Evolutionary conservation across 140 eudicot genomes (phyloP), one percentile per base, ranked within the genome.

Genomic region (Oenanthe javanica): DNA sequence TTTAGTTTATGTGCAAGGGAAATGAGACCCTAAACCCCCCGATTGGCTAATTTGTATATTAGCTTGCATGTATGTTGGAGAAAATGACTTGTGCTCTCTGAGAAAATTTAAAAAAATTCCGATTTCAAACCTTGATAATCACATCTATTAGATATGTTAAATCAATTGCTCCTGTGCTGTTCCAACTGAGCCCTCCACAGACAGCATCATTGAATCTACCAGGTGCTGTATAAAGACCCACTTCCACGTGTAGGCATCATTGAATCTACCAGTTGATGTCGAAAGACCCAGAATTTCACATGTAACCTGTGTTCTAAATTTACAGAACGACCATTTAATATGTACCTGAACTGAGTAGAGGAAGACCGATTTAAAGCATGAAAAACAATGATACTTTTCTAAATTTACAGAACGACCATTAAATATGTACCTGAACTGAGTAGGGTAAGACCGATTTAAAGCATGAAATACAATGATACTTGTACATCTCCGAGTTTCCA

Each of bases 111-210:
- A 6, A 46, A 46, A 5, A 46, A 46, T 69, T 21, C 51, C 72
- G 5, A n/a, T 74, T 79, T 54, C 84, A 74, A 79, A 89, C 98
- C 98, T 93, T 89, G 71, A 89, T 95, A 80, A 89, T 86, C 36
- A 88, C 87, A 87, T 91, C 93, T 80, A 93, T 86, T 4, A 97
- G 97, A 84, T 93, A 93, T 73, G 97, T 90, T 48, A 97, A 90
- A 86, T 93, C 98, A 82, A 93, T 95, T 4, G 98, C 97, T 46
- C 98, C 98, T 49, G 97, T 91, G 76, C 97, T 97, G 79, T 86
- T 87, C 14, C 95, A 87, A 67, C 98, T 46, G 9, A 46, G 91
- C 40, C 1, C 9, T 46, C 49, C 49, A 46, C 49, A 46, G 10
- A 0, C 7, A 46, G 49, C 49, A 36, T 46, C 49, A 46, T 46